Evolutionary conservation across 768 basidiomycete species (phyloP).

Genomic region (Suillus americanus): DNA sequence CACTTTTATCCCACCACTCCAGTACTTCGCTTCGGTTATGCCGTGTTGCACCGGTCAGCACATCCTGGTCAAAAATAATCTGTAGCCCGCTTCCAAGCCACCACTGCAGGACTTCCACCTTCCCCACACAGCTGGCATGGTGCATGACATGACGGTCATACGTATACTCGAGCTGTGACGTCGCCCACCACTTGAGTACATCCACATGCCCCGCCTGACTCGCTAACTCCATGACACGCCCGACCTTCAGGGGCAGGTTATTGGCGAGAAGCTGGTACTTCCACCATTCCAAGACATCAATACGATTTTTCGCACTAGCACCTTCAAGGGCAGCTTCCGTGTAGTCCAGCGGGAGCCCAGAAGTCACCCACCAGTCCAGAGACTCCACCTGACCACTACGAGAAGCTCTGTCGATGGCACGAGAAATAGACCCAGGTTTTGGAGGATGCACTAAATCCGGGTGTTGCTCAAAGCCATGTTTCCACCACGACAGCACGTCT

Average conservation of each 20-base stretch:
- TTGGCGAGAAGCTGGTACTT: slow-evolving; percentile 50
- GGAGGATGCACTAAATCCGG: slow-evolving; percentile 60
- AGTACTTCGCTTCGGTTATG: slow-evolving; percentile 81
- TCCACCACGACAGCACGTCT: slow-evolving; percentile 81
- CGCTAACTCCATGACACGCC: slow-evolving; percentile 84
- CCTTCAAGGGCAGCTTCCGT: slow-evolving; percentile 79
- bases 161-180: slow-evolving; percentile 73
- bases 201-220: slow-evolving; percentile 74
- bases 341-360: slow-evolving; percentile 67
- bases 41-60: slow-evolving; percentile 74
- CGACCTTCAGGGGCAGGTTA: slow-evolving; percentile 70
- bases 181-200: slow-evolving; percentile 84
- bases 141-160: slow-evolving; percentile 78
- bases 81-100: slow-evolving; percentile 79
- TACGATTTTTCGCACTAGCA: slow-evolving; percentile 74
- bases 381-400: slow-evolving; percentile 72
- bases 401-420: slow-evolving; percentile 79
- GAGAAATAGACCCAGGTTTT: slow-evolving; percentile 51
- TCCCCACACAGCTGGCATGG: slow-evolving; percentile 78
- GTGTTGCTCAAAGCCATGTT: slow-evolving; percentile 58
- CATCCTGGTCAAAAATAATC: slow-evolving; percentile 78
- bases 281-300: slow-evolving; percentile 87
- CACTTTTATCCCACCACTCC: slow-evolving; percentile 86
- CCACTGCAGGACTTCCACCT: slow-evolving; percentile 79
- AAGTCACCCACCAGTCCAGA: slow-evolving; percentile 79